Evolutionary conservation across 2,329 filamentous ascomycete genomes (phyloP).

Genomic region (Diplocarpon mali): DNA sequence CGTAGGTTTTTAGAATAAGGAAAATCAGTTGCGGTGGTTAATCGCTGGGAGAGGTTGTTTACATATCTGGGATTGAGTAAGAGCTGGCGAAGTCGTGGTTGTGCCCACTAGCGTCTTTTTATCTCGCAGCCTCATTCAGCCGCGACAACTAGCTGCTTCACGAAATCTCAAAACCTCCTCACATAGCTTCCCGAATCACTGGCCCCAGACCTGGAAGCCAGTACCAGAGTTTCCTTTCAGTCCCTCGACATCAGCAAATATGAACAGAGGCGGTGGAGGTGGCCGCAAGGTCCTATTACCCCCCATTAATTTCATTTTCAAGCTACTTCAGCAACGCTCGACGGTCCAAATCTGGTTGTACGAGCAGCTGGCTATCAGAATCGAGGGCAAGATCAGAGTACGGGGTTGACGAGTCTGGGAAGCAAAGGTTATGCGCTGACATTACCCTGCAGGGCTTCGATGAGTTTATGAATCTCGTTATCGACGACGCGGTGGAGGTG

Average conservation of each 20-base stretch:
- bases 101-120: slow-evolving; percentile 4
- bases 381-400: slow-evolving; percentile 93
- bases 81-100: neutral
- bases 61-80: slow-evolving; percentile 1
- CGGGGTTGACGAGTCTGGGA: slow-evolving; percentile 25
- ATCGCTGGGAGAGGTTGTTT: neutral
- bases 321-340: slow-evolving; percentile 65
- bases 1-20: neutral
- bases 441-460: slow-evolving; percentile 66
- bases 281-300: slow-evolving; percentile 60
- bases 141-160: neutral
- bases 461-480: slow-evolving; percentile 98
- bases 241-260: slow-evolving; percentile 9
- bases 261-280: slow-evolving; percentile 29
- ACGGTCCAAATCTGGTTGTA: slow-evolving; percentile 94
- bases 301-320: slow-evolving; percentile 86
- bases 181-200: neutral
- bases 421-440: slow-evolving; percentile 11
- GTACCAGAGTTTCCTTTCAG: neutral
- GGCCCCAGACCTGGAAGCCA: neutral
- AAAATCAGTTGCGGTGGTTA: neutral
- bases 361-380: slow-evolving; percentile 86
- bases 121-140: slow-evolving; percentile 3
- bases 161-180: neutral
- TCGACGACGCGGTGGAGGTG: slow-evolving; percentile 92